Conservation (phyloP, 1,284 basidiomycete species). For the Ceraceosorus bombacis region DNA sequence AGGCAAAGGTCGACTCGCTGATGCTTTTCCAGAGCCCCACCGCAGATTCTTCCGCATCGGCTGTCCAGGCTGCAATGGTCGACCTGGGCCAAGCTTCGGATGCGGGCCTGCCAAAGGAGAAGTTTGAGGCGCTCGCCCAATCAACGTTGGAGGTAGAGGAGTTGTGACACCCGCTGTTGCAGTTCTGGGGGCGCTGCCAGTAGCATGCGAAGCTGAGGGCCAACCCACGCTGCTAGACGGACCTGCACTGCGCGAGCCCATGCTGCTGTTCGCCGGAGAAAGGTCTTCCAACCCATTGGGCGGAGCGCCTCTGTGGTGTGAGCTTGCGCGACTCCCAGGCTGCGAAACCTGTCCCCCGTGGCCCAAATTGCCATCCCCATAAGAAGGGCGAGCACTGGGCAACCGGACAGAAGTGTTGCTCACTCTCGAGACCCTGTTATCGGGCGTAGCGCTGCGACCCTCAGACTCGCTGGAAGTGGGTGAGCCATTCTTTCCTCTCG, state of each 20-base stretch:
- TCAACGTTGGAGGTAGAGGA: not conserved
- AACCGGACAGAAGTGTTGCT: too few relatives aligned
- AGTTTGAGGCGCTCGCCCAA: not conserved
- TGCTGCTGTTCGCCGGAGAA: too few relatives aligned
- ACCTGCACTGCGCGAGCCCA: not conserved
- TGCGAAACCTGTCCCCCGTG: too few relatives aligned
- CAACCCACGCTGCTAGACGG: not conserved
- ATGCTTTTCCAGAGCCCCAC: constrained; percentile 44
- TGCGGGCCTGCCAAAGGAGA: not conserved
- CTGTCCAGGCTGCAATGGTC: constrained; percentile 19
- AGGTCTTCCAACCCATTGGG: too few relatives aligned
- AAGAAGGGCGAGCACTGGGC: too few relatives aligned
- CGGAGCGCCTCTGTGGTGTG: too few relatives aligned
- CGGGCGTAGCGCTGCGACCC: not conserved
- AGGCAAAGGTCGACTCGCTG: constrained; percentile 25
- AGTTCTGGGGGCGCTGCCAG: too few relatives aligned
- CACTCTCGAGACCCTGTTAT: constrained; percentile 14
- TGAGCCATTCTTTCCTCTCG: not conserved
- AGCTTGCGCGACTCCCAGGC: too few relatives aligned
- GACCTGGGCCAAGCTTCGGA: not conserved
- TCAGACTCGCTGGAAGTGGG: not conserved
- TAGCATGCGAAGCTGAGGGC: not conserved
- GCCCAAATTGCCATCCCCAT: too few relatives aligned
- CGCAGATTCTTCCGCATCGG: constrained; percentile 43
- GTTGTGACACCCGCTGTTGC: not conserved